A percentile compares a stretch with the other conserved stretches of the same genome.
Conservation (phyloP, 2,329 filamentous ascomycete genomes). For the Fusarium irregulare region DNA sequence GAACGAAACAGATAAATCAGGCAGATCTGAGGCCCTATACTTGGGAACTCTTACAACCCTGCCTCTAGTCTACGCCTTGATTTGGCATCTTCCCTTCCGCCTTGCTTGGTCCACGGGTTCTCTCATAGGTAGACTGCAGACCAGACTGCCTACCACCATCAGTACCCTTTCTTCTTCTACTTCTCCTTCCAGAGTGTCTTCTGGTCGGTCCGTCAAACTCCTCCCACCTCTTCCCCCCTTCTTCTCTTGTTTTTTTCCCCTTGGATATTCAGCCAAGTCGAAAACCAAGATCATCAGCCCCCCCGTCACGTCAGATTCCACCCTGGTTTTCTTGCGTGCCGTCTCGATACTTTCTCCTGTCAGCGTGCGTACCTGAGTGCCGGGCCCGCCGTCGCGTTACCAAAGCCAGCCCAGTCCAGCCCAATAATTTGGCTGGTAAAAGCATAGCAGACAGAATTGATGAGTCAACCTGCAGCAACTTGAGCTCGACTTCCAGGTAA, state of each 20-base stretch:
- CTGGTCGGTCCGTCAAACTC: slow-evolving; percentile 21
- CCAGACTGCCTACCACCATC: slow-evolving; percentile 16
- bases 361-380: slow-evolving; percentile 30
- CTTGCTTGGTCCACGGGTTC: slow-evolving; percentile 31
- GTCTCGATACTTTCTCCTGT: slow-evolving; percentile 16
- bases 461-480: neutral
- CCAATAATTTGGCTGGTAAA: neutral
- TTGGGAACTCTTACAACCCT: slow-evolving; percentile 16
- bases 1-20: slow-evolving; percentile 10
- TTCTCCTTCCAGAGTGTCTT: slow-evolving; percentile 1
- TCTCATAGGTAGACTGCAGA: slow-evolving; percentile 31
- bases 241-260: slow-evolving; percentile 11
- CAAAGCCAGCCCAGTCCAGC: slow-evolving; percentile 14
- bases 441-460: neutral
- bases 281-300: slow-evolving; percentile 16
- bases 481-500: neutral
- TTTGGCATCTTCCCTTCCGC: slow-evolving; percentile 18
- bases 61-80: slow-evolving; percentile 14
- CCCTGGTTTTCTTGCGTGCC: slow-evolving; percentile 34
- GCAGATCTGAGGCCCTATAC: slow-evolving; percentile 22
- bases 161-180: slow-evolving; percentile 26
- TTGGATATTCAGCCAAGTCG: slow-evolving; percentile 11
- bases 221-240: slow-evolving; percentile 28
- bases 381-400: slow-evolving; percentile 36
- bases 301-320: slow-evolving; percentile 34